These are phyloP conservation scores for Verticillium nonalfalfae DNA, from an alignment of 2,329 filamentous ascomycete genomes.

Conservation along the genomic window DNA sequence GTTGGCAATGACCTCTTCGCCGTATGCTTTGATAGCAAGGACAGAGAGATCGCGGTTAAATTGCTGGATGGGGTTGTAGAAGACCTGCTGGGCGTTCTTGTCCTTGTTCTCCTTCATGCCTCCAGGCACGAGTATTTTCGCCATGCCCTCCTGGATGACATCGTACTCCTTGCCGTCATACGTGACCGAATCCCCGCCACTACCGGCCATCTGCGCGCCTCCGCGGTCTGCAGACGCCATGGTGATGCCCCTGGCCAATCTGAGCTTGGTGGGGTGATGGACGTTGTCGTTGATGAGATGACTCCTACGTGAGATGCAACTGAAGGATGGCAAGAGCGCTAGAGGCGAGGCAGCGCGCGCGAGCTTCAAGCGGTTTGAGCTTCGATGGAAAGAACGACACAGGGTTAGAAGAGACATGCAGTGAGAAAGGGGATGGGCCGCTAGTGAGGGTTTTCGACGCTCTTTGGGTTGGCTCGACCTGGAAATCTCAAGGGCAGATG, in stretches of 20 bases:
- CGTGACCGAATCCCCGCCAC: conserved; percentile 14
- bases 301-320: neutral
- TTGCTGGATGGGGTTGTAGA: conserved; percentile 98
- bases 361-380: neutral
- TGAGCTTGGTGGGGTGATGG: neutral
- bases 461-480: neutral
- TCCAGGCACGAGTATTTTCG: conserved; percentile 48
- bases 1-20: conserved; percentile 54
- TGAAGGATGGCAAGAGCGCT: neutral
- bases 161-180: conserved; percentile 43
- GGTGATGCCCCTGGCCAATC: neutral
- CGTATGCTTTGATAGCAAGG: conserved; percentile 84
- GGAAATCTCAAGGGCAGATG: neutral
- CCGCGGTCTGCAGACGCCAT: neutral
- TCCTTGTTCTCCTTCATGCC: conserved; percentile 37
- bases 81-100: conserved; percentile 70
- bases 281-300: neutral
- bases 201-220: neutral
- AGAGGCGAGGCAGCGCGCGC: neutral
- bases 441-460: neutral
- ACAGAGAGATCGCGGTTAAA: conserved; percentile 97
- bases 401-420: neutral
- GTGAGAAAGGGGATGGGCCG: neutral
- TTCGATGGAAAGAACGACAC: neutral
- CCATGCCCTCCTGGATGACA: conserved; percentile 48